These are phyloP conservation scores for Cercospora brassicicola DNA, from an alignment of 2,329 filamentous ascomycete genomes.

Conservation along the genomic window DNA sequence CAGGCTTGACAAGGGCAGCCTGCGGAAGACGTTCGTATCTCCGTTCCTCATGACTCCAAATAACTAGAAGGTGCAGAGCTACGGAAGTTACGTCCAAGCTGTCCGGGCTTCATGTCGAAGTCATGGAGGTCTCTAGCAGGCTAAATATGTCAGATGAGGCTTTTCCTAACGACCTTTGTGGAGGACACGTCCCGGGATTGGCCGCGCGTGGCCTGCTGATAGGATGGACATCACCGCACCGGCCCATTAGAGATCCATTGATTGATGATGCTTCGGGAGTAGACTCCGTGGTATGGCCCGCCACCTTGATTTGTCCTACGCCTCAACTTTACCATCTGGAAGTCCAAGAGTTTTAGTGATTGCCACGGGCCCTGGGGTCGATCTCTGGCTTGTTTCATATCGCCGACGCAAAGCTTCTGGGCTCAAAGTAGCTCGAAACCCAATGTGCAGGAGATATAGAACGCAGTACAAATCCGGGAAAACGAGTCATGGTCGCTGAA, in stretches of 20 bases:
- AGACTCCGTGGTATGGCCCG: background rate
- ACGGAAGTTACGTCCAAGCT: background rate
- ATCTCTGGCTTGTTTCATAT: background rate
- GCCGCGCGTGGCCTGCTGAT: constrained; percentile 6
- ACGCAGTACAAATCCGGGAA: background rate
- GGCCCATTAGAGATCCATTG: background rate
- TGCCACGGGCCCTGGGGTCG: background rate
- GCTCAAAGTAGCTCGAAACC: background rate
- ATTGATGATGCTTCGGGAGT: background rate
- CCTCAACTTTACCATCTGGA: background rate
- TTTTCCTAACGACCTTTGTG: background rate
- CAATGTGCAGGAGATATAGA: background rate
- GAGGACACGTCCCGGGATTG: background rate
- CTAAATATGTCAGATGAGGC: constrained; percentile 1
- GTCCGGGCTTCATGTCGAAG: background rate
- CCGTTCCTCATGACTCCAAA: background rate
- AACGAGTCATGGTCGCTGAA: background rate
- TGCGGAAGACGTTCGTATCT: constrained; percentile 1
- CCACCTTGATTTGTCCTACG: background rate
- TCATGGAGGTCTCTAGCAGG: background rate
- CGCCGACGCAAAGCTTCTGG: background rate
- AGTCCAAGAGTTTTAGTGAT: background rate
- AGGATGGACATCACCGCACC: background rate
- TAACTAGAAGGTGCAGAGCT: background rate
- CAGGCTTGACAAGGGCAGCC: background rate